Evolutionary conservation across 2,329 filamentous ascomycete genomes (phyloP), one percentile per base, ranked within the genome.

Genomic region (Graphiopsis chlorocephala): DNA sequence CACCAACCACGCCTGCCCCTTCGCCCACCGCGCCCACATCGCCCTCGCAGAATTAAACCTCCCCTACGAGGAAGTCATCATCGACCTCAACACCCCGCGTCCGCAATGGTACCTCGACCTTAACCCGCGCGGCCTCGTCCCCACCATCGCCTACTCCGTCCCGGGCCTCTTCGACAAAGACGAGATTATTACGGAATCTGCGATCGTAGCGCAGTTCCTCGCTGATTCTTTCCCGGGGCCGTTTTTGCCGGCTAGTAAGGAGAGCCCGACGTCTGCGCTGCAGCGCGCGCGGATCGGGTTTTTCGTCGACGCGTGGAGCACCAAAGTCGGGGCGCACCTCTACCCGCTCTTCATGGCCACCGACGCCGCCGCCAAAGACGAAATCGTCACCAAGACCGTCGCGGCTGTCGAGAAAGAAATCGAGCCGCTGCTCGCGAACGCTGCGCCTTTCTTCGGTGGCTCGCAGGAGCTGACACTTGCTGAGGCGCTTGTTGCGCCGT

Each of bases 51-150:
- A 75, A 50, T 69, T 77, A 14, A 68, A 71, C 4, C 58, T 76
- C 10, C 71, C 72, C 2, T 76, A 71, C 62, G 74, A 76, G 15
- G 74, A 75, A 64, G 71, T 75, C 55, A 68, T 75, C 53, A 90
- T 96, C 70, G 89, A 94, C 74, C 82, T 95, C 55, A 77, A 79
- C 69, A 84, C 78, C 11, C 91, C 91, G 0, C 86, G 91, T 11
- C 87, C 89, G 29, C 81, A 85, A 42, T 91, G 88, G 81, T 95
- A 94, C 74, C 84, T 95, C 10, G 81, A 88, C 60, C 79, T 95
- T 74, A 93, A 94, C 79, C 90, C 91, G 69, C 87, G 90, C 64
- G 92, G 92, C 15, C 85, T 93, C 3, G 90, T 95, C 4, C 91
- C 92, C 0, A 80, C 87, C 0, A 78, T 95, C 64, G 83, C 85